phyloP scores from a whole-genome alignment of 257 asterid genomes.

The Ajuga chamaepitys region DNA sequence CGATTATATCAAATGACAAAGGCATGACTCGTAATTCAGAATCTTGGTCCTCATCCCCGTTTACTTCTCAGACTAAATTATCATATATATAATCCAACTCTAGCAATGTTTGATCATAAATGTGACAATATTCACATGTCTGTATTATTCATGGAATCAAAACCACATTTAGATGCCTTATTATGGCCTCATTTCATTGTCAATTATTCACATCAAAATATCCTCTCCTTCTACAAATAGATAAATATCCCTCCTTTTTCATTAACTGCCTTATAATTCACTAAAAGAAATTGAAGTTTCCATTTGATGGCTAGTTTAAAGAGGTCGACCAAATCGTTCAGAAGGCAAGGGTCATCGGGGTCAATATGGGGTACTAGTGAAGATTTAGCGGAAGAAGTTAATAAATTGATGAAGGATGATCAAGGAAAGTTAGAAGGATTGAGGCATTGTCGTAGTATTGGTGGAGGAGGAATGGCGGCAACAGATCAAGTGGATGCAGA shows the following conservation, averaged over 20 bases:
- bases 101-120: too few species aligned
- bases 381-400: neutral
- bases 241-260: neutral
- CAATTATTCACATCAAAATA: neutral
- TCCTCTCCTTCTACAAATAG: neutral
- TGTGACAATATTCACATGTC: too few species aligned
- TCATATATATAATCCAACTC: too few species aligned
- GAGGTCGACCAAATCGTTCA: conserved; percentile 9
- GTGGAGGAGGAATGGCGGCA: neutral
- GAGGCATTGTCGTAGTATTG: neutral
- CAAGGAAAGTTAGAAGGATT: neutral
- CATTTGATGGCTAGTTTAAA: neutral
- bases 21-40: too few species aligned
- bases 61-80: too few species aligned
- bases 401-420: neutral
- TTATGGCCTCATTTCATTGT: neutral
- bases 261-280: neutral
- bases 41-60: too few species aligned
- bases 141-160: too few species aligned
- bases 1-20: too few species aligned
- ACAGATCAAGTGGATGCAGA: neutral
- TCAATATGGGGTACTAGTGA: neutral
- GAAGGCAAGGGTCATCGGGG: conserved; percentile 14
- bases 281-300: neutral
- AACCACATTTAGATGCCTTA: neutral